A percentile compares a stretch with the other conserved stretches of the same genome.
phyloP scores from a whole-genome alignment of 768 basidiomycete species.

The Tubosaeta sp. region DNA sequence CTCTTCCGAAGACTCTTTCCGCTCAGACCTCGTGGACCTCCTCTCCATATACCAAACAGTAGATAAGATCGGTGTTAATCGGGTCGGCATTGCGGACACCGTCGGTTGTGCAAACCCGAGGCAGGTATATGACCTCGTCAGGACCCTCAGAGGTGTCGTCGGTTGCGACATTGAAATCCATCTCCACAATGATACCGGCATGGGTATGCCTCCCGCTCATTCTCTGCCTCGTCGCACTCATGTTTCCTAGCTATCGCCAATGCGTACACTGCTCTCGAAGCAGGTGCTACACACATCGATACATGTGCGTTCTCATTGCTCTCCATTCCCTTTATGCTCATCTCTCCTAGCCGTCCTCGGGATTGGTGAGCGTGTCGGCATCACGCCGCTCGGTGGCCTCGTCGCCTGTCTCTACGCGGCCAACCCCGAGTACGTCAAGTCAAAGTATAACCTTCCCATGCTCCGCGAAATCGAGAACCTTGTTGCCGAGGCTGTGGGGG shows the following conservation, averaged over 20 bases:
- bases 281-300: conserved; percentile 98
- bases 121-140: conserved; percentile 97
- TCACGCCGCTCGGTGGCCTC: conserved; percentile 95
- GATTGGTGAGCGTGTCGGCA: conserved; percentile 98
- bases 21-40: conserved; percentile 97
- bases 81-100: conserved; percentile 98
- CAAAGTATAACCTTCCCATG: conserved; percentile 98
- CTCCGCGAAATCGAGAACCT: conserved; percentile 98
- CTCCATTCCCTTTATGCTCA: not conserved
- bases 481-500: conserved; percentile 97
- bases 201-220: conserved; percentile 50
- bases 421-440: conserved; percentile 98
- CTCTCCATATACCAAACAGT: conserved; percentile 99
- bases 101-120: conserved; percentile 98
- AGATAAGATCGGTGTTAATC: conserved; percentile 98
- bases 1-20: conserved; percentile 99
- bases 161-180: conserved; percentile 97
- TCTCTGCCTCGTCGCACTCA: conserved; percentile 2
- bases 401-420: conserved; percentile 96
- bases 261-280: conserved; percentile 96
- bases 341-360: conserved; percentile 73
- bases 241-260: conserved; percentile 80
- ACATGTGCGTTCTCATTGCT: conserved; percentile 61
- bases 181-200: conserved; percentile 97
- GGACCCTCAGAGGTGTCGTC: conserved; percentile 94